Evolutionary conservation across 345 rosid species (phyloP).

Genomic region (Excoecaria agallocha): DNA sequence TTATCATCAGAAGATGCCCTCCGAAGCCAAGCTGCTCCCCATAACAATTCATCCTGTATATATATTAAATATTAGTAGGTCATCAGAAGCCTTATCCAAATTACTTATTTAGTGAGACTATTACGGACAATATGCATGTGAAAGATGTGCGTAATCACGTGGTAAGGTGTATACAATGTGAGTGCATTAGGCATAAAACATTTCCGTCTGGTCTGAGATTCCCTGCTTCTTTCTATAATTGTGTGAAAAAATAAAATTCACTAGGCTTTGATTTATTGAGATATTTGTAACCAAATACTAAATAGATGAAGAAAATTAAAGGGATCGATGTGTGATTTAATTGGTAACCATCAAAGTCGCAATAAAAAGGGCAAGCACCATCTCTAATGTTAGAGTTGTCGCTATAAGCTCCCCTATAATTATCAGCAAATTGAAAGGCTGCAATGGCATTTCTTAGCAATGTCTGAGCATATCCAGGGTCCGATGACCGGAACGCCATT

Average conservation of each 20-base stretch:
- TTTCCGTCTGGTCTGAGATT: too few species aligned
- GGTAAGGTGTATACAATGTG: too few species aligned
- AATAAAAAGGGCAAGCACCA: conserved; percentile 92
- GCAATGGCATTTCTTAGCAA: conserved; percentile 57
- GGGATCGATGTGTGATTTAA: conserved; percentile 32
- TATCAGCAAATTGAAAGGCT: conserved; percentile 69
- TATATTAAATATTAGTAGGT: background rate
- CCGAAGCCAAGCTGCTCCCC: conserved; percentile 98
- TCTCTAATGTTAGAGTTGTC: conserved; percentile 62
- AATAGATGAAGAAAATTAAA: background rate
- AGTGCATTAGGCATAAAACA: too few species aligned
- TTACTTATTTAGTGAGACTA: background rate
- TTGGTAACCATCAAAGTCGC: conserved; percentile 90
- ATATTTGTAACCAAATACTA: too few species aligned
- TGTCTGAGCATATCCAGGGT: conserved; percentile 72
- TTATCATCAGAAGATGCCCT: conserved; percentile 62
- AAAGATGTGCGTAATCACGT: background rate
- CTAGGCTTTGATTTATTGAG: too few species aligned
- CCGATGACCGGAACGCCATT: conserved; percentile 73
- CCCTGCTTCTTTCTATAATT: too few species aligned
- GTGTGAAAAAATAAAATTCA: too few species aligned
- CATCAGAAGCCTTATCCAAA: background rate
- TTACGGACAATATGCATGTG: background rate
- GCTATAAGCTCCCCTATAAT: conserved; percentile 86
- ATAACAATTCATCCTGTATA: conserved; percentile 80